Evolutionary conservation across 371 early-diverging fungal genomes (phyloP), one percentile per base, ranked within the genome.

Genomic region (Mucor saturninus): DNA sequence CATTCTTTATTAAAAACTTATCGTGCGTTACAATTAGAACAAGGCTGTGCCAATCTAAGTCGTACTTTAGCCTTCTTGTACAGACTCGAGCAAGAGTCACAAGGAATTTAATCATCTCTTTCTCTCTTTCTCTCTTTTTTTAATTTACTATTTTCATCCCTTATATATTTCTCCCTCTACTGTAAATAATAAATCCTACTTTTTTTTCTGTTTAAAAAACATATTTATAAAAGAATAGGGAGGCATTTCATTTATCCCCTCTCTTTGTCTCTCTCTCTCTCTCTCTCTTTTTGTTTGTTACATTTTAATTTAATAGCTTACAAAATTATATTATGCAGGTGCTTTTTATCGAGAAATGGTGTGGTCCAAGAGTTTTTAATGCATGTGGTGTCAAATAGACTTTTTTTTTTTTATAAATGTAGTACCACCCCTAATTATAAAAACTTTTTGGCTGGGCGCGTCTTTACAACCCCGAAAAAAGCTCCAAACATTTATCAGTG

Each of bases 11-110:
- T 71, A 39, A 63, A 65, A 43, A 54, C 58, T 51, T 70, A 75
- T 61, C 67, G 61, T 43, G 76, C 76, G 3, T 56, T 75, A 21
- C 73, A 75, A 45, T 40, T 75, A 43, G 76, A 75, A 62, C 73
- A 72, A 39, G 76, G 73, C 15, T 65, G 68, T 48, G 70, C 76
- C 15, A 68, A 71, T 39, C 53, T 71, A 26, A 58, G 59, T 46
- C 53, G 63, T 15, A 64, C 69, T 9, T 21, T 68, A 9, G 52
- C 45, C 15, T 57, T 62, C 13, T 48, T 74, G 13, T 64, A 68
- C 58, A 65, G 62, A 64, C 54, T 74, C 21, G 69, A 71, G 60
- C 65, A 71, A 65, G 64, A 73, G 53, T 28, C 52, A 11, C 13
- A 52, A 52, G 40, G 52, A 60, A 51, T 60, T 60, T 60, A 51